Percentiles rank a stretch among this genome's conserved stretches.
phyloP scores from a whole-genome alignment of 192 early-diverging fungal genomes.

The Diversispora eburnea region DNA sequence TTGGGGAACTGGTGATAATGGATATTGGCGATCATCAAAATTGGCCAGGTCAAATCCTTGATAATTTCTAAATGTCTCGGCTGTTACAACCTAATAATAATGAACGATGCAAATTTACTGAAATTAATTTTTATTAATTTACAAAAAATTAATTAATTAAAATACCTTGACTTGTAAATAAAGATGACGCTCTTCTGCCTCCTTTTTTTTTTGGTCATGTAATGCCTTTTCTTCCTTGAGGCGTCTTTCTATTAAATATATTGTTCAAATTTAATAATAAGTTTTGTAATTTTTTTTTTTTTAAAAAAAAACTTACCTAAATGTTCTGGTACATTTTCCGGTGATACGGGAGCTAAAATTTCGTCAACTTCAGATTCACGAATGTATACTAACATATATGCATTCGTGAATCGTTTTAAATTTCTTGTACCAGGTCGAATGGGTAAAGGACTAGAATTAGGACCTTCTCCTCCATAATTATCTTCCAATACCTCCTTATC shows the following conservation, averaged over 20 bases:
- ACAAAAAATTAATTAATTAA: background rate
- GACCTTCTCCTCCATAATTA: constrained; percentile 84
- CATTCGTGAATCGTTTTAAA: constrained; percentile 87
- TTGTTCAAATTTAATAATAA: background rate
- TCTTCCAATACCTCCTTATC: constrained; percentile 87
- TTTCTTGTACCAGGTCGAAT: constrained; percentile 46
- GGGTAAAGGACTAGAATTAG: constrained; percentile 35
- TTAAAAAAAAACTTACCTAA: constrained; percentile 43
- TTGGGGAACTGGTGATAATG: constrained; percentile 28
- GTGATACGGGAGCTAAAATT: constrained; percentile 62
- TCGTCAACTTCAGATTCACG: constrained; percentile 69
- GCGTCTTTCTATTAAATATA: constrained; percentile 35
- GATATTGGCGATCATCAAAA: constrained; percentile 53
- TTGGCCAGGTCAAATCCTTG: constrained; percentile 85
- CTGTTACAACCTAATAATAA: constrained; percentile 52
- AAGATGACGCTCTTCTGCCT: constrained; percentile 66
- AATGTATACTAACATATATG: constrained; percentile 99
- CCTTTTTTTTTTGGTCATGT: constrained; percentile 58
- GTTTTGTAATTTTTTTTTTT: too few relatives aligned
- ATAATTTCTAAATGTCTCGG: constrained; percentile 65
- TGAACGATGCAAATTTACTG: too few relatives aligned
- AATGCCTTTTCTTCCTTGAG: constrained; percentile 63
- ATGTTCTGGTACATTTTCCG: constrained; percentile 79
- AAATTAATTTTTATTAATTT: background rate
- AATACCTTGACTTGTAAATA: constrained; percentile 60